phyloP scores from a whole-genome alignment of 805 yeast genomes.

The Suhomyces tanzawaensis region DNA sequence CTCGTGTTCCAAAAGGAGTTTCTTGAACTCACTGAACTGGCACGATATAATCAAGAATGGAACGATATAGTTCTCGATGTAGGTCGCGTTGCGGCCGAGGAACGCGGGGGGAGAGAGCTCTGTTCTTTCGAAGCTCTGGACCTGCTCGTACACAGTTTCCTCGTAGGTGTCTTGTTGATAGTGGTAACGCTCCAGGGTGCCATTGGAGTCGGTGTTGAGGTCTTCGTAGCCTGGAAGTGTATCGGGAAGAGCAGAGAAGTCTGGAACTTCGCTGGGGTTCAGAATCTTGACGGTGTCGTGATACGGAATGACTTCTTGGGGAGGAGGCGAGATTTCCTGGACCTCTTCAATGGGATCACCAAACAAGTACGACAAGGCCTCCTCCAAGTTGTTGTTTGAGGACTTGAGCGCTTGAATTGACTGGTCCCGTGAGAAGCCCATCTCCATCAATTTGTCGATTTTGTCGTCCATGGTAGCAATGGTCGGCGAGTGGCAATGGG shows the following conservation, averaged over 20 bases:
- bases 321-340: not conserved
- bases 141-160: constrained; percentile 1
- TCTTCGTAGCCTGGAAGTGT: constrained; percentile 2
- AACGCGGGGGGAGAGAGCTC: constrained; percentile 15
- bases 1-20: constrained; percentile 10
- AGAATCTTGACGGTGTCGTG: constrained; percentile 23
- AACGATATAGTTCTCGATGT: constrained; percentile 25
- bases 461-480: constrained; percentile 6
- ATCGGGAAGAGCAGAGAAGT: constrained; percentile 10
- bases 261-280: constrained; percentile 35
- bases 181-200: not conserved
- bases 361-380: constrained; percentile 37
- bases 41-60: constrained; percentile 30
- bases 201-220: not conserved
- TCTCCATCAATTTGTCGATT: constrained; percentile 24
- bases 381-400: constrained; percentile 28
- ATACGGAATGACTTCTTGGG: constrained; percentile 1
- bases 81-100: constrained; percentile 12
- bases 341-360: constrained; percentile 21
- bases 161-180: not conserved
- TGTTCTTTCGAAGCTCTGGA: constrained; percentile 1
- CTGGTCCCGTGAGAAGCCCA: constrained; percentile 41
- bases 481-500: no score
- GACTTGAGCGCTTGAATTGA: constrained; percentile 36
- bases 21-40: constrained; percentile 20